Base-by-base conservation (phyloP, 129 eudicot species). In the Tagetes erecta region DNA sequence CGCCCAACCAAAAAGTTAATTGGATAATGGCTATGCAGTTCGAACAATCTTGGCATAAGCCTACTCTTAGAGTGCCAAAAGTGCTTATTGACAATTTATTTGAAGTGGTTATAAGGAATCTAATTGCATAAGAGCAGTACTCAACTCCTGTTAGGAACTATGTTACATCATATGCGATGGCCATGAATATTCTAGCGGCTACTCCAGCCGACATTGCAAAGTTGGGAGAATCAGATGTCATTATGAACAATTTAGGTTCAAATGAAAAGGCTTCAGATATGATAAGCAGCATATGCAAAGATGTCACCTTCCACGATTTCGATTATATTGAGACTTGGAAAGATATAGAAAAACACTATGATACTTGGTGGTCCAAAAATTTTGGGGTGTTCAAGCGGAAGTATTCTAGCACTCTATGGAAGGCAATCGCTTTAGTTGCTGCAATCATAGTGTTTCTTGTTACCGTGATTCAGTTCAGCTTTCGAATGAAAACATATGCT, bases 81-180 rank as follows among this genome's bases (percentile, higher is more conserved):
- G 3, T 52, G 31, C 1, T 45, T 0, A 50, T 57, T 0, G 6
- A 2, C 47, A 77, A 46, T 46, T 46, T 46, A 1, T 46, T 69
- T 1, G 81, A 69, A 37, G 27, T 40, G 27, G 14, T 69, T 51
- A 47, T 77, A 12, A 58, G 81, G 59, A 77, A 77, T 39, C 20
- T 77, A 3, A 69, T 77, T 58, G 81, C 45, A 33, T 70, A 41
- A 2, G 81, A 77, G 70, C 81, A 77, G n/a, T 44, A 34, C 5
- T 37, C 27, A 20, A 20, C 27, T 11, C 71, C 76, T 8, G 34
- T 8, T 57, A 31, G 6, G 20, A 1, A 9, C 1, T 49, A 64
- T 30, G 14, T 75, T 39, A 49, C 79, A 13, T 47, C 79, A 9
- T 75, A 75, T 37, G 72, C 40, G 0, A 34, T 3, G 30, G 46